These are phyloP conservation scores for Carpinus fangiana DNA, from an alignment of 306 rosid genomes.

Conservation along the genomic window DNA sequence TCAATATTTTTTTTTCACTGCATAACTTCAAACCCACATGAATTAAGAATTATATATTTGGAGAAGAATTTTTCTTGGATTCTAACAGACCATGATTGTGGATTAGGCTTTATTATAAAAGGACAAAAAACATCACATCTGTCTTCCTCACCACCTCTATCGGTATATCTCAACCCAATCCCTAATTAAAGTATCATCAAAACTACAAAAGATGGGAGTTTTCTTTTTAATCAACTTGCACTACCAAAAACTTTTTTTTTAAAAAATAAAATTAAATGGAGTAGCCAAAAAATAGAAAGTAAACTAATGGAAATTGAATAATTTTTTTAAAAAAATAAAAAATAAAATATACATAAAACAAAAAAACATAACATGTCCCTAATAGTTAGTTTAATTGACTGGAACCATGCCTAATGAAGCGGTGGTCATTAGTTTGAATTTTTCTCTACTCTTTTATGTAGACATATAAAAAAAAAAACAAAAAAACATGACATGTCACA, in stretches of 20 bases:
- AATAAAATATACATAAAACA: neutral
- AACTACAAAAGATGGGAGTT: neutral
- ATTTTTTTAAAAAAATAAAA: neutral
- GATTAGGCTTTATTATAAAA: conserved; percentile 17
- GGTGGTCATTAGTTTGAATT: too few species aligned
- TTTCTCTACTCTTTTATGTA: too few species aligned
- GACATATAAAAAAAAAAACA: too few species aligned
- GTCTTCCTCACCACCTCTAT: neutral
- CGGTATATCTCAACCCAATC: neutral
- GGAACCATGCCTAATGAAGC: too few species aligned
- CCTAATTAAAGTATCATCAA: neutral
- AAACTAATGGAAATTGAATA: neutral
- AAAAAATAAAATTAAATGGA: too few species aligned
- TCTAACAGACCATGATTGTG: conserved; percentile 33
- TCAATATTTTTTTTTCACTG: conserved; percentile 22
- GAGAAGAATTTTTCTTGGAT: conserved; percentile 30
- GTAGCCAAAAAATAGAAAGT: too few species aligned
- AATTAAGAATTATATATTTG: neutral
- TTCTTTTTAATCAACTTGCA: conserved; percentile 5
- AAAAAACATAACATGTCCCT: too few species aligned
- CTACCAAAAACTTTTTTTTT: too few species aligned
- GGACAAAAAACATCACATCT: conserved; percentile 23
- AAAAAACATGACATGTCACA: conserved; percentile 25
- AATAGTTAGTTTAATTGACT: too few species aligned
- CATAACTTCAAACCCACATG: conserved; percentile 20